Percentiles rank a stretch among this genome's conserved stretches.
phyloP scores from a whole-genome alignment of 2,329 filamentous ascomycete species.

The Fusarium multiceps region DNA sequence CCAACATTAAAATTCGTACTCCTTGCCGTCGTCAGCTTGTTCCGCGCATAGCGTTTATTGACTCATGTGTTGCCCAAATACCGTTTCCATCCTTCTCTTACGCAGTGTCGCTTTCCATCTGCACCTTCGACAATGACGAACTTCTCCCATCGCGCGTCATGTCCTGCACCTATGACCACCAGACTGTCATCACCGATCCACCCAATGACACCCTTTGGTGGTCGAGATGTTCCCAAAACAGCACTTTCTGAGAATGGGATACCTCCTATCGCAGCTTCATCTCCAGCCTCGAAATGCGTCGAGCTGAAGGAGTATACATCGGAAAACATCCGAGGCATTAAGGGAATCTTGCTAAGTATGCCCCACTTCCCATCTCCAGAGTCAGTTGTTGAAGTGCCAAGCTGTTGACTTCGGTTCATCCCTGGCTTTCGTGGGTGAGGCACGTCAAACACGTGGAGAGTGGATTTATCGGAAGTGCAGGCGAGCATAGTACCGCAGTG shows the following conservation, averaged over 20 bases:
- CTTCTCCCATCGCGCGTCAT: constrained; percentile 87
- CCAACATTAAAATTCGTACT: constrained; percentile 21
- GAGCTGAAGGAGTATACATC: constrained; percentile 89
- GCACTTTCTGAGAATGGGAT: constrained; percentile 58
- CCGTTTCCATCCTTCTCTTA: constrained; percentile 83
- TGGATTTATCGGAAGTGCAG: constrained; percentile 96
- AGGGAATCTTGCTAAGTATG: constrained; percentile 81
- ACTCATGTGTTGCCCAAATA: constrained; percentile 66
- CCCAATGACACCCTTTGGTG: constrained; percentile 85
- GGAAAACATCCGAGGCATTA: constrained; percentile 87
- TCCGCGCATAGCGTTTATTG: background rate
- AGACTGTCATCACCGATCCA: constrained; percentile 83
- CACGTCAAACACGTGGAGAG: constrained; percentile 92
- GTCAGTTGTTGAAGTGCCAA: constrained; percentile 46
- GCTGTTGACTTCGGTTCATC: constrained; percentile 48
- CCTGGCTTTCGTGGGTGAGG: constrained; percentile 64
- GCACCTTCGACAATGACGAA: constrained; percentile 78
- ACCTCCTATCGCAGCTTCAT: constrained; percentile 68
- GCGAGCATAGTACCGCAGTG: constrained; percentile 83
- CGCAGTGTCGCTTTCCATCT: constrained; percentile 73
- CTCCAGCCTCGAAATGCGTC: constrained; percentile 83
- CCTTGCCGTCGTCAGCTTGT: constrained; percentile 11
- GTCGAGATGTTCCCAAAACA: constrained; percentile 64
- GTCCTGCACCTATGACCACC: constrained; percentile 81
- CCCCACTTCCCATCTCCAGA: constrained; percentile 80